A percentile compares a stretch with the other conserved stretches of the same genome.
phyloP scores from a whole-genome alignment of 1,284 basidiomycete genomes.

The Tylopilus orsonianus region DNA sequence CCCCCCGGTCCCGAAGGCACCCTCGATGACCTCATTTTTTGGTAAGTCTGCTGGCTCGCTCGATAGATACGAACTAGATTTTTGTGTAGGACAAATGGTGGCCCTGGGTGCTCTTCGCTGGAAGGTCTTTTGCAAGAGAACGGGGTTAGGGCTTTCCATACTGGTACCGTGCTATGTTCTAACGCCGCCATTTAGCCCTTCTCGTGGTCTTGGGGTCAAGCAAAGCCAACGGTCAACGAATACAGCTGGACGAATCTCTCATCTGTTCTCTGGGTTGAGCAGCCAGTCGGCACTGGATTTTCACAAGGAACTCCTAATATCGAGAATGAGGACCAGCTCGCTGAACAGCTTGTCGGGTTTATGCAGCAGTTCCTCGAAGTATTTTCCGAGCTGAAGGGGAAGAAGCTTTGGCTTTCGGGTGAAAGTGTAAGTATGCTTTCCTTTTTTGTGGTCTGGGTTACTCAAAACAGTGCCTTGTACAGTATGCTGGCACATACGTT shows the following conservation, averaged over 20 bases:
- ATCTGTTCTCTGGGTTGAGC: slow-evolving; percentile 80
- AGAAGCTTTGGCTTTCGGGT: slow-evolving; percentile 66
- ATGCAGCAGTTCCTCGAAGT: slow-evolving; percentile 73
- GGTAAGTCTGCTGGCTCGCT: slow-evolving; percentile 39
- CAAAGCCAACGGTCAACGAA: slow-evolving; percentile 64
- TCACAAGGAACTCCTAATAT: slow-evolving; percentile 72
- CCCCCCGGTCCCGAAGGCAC: slow-evolving; percentile 72
- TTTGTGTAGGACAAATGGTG: slow-evolving; percentile 46
- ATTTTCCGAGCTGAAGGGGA: slow-evolving; percentile 67
- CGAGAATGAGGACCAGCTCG: slow-evolving; percentile 67
- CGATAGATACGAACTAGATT: slow-evolving; percentile 12
- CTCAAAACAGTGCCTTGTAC: not conserved
- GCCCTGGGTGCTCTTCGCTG: slow-evolving; percentile 68
- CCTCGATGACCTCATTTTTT: slow-evolving; percentile 71
- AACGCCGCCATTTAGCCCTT: slow-evolving; percentile 47
- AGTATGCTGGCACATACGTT: slow-evolving; percentile 66
- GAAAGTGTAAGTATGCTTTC: slow-evolving; percentile 58
- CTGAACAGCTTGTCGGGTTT: slow-evolving; percentile 49
- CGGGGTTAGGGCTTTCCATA: slow-evolving; percentile 51
- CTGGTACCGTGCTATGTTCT: not conserved
- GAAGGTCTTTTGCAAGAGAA: slow-evolving; percentile 82
- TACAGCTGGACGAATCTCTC: slow-evolving; percentile 82
- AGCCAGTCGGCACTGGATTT: slow-evolving; percentile 83
- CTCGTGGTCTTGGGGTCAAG: slow-evolving; percentile 65
- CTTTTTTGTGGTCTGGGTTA: not conserved